Evolutionary conservation across 306 rosid species (phyloP).

Genomic region (Luffa aegyptiaca): DNA sequence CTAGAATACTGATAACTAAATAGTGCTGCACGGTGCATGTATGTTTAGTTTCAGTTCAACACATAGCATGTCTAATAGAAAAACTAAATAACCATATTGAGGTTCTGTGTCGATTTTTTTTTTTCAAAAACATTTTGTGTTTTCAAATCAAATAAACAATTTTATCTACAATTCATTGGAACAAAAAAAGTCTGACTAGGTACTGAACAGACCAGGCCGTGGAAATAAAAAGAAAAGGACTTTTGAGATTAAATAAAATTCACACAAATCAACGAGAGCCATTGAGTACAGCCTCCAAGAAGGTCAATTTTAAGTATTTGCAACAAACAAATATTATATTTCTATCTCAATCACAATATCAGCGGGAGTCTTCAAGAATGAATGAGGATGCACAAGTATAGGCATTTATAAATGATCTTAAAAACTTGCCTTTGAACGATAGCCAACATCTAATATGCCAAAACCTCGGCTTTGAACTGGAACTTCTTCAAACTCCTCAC

Average conservation of each 20-base stretch:
- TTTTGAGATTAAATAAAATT: too few relatives aligned
- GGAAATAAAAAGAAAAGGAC: too few relatives aligned
- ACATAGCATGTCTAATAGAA: neutral
- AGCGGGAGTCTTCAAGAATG: neutral
- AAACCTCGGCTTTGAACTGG: slow-evolving; percentile 97
- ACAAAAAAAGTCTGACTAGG: too few relatives aligned
- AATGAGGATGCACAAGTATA: neutral
- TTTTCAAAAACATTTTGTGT: too few relatives aligned
- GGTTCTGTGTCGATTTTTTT: too few relatives aligned
- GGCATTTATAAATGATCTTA: neutral
- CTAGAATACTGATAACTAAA: neutral
- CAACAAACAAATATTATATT: neutral
- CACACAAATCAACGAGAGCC: neutral
- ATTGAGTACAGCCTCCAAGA: neutral
- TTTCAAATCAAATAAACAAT: too few relatives aligned
- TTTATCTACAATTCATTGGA: too few relatives aligned
- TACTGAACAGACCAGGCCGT: too few relatives aligned
- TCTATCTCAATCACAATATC: neutral
- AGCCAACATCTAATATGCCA: slow-evolving; percentile 94
- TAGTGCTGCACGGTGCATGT: neutral
- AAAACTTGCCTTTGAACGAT: slow-evolving; percentile 63
- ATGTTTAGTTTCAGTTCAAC: neutral
- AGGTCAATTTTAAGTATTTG: neutral
- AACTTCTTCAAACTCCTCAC: slow-evolving; percentile 89
- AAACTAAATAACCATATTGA: neutral